These are phyloP conservation scores for Calonectria fujianensis DNA, from an alignment of 2,329 filamentous ascomycete species.

Conservation along the genomic window DNA sequence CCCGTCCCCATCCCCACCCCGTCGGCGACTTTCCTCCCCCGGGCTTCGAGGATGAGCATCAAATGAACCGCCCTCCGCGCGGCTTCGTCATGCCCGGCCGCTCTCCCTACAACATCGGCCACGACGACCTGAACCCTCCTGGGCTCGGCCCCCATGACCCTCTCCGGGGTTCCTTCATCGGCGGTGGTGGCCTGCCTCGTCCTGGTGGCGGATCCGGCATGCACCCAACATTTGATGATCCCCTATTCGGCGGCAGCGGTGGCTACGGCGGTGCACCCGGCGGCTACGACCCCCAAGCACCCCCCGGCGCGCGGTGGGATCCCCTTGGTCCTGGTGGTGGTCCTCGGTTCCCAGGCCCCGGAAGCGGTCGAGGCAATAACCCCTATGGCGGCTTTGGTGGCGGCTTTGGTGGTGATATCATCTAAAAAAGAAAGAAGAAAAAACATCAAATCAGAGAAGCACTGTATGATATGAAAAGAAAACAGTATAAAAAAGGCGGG, in stretches of 20 bases:
- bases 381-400: slow-evolving; percentile 64
- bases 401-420: slow-evolving; percentile 60
- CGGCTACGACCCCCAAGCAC: slow-evolving; percentile 79
- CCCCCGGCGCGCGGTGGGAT: slow-evolving; percentile 94
- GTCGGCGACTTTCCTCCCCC: slow-evolving; percentile 87
- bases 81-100: slow-evolving; percentile 63
- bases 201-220: slow-evolving; percentile 84
- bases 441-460: not conserved
- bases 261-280: slow-evolving; percentile 61
- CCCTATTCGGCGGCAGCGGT: slow-evolving; percentile 78
- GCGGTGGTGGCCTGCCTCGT: slow-evolving; percentile 75
- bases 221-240: slow-evolving; percentile 97
- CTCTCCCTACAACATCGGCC: slow-evolving; percentile 83
- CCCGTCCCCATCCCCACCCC: slow-evolving; percentile 76
- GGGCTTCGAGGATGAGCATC: slow-evolving; percentile 94
- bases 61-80: slow-evolving; percentile 79
- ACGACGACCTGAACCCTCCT: slow-evolving; percentile 90
- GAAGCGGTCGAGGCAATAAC: slow-evolving; percentile 61
- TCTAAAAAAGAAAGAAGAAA: slow-evolving; percentile 47
- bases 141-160: slow-evolving; percentile 92
- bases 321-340: slow-evolving; percentile 82
- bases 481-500: slow-evolving; percentile 20
- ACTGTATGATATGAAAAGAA: slow-evolving; percentile 34
- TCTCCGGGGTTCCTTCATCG: slow-evolving; percentile 79
- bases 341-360: slow-evolving; percentile 68